Evolutionary conservation across 306 rosid genomes (phyloP).

Genomic region (Leucaena leucocephala): DNA sequence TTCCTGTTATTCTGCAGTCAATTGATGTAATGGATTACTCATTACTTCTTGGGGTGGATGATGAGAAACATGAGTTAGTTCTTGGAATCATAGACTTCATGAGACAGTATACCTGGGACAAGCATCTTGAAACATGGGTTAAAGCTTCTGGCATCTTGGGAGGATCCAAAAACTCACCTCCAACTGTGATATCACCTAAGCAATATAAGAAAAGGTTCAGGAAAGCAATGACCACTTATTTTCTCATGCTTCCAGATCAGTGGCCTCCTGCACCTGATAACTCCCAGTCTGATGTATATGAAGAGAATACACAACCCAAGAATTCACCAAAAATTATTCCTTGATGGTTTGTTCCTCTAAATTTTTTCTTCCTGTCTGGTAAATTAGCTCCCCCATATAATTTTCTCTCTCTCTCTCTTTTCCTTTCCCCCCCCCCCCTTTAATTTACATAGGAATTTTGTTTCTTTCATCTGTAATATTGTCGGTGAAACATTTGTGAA

Average conservation of each 20-base stretch:
- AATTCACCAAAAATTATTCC: constrained; percentile 56
- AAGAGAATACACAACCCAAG: constrained; percentile 57
- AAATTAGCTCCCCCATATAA: constrained; percentile 34
- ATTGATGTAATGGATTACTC: constrained; percentile 97
- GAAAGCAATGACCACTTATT: constrained; percentile 95
- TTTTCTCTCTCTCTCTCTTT: constrained; percentile 1
- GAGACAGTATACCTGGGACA: constrained; percentile 99
- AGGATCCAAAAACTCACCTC: constrained; percentile 83
- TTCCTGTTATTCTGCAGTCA: constrained; percentile 59
- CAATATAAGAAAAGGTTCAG: constrained; percentile 97
- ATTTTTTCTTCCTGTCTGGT: constrained; percentile 47
- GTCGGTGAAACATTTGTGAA: constrained; percentile 40
- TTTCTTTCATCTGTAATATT: constrained; percentile 43
- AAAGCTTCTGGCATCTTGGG: constrained; percentile 98
- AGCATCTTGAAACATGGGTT: constrained; percentile 98
- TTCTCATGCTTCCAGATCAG: constrained; percentile 97
- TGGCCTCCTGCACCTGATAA: constrained; percentile 79
- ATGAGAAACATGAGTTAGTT: constrained; percentile 88
- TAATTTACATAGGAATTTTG: constrained; percentile 51
- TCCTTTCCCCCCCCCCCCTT: neutral
- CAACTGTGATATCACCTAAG: constrained; percentile 89
- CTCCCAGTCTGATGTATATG: constrained; percentile 73
- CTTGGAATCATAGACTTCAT: constrained; percentile 95
- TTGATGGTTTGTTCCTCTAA: constrained; percentile 41
- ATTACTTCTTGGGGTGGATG: constrained; percentile 89